A percentile compares a stretch with the other conserved stretches of the same genome.
These are phyloP conservation scores for Hericium coralloides DNA, from an alignment of 768 basidiomycete genomes.

Conservation along the genomic window DNA sequence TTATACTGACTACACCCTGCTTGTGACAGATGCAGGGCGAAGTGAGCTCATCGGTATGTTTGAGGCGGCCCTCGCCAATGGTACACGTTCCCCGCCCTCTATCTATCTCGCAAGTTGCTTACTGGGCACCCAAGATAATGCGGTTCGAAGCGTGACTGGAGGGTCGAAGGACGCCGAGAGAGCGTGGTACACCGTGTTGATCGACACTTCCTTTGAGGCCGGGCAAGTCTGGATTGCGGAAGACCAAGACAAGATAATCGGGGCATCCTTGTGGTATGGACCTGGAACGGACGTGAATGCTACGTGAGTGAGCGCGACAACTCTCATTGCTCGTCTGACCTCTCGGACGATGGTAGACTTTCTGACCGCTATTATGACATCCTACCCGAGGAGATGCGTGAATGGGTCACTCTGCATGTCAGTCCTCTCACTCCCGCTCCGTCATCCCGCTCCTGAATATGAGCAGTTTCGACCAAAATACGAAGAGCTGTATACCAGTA, in stretches of 20 bases:
- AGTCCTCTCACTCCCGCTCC: neutral
- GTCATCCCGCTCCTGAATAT: neutral
- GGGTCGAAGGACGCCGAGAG: neutral
- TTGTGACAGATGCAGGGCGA: neutral
- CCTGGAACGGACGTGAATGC: neutral
- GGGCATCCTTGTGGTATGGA: slow-evolving; percentile 4
- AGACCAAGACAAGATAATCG: neutral
- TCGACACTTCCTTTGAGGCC: neutral
- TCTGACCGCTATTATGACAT: neutral
- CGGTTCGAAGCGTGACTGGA: slow-evolving; percentile 2
- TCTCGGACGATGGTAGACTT: neutral
- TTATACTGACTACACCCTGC: neutral
- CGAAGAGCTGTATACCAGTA: neutral
- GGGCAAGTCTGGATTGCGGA: slow-evolving; percentile 7
- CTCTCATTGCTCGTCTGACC: neutral
- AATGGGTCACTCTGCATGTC: neutral
- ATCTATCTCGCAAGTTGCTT: neutral
- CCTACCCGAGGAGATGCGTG: neutral
- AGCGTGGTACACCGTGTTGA: neutral
- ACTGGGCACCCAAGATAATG: neutral
- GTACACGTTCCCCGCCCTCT: neutral
- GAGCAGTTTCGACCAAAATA: neutral
- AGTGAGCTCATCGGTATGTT: neutral
- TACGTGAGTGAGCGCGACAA: neutral
- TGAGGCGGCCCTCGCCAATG: neutral